These are phyloP conservation scores for Fraxinus baroniana DNA, from an alignment of 305 asterid species.

Conservation along the genomic window DNA sequence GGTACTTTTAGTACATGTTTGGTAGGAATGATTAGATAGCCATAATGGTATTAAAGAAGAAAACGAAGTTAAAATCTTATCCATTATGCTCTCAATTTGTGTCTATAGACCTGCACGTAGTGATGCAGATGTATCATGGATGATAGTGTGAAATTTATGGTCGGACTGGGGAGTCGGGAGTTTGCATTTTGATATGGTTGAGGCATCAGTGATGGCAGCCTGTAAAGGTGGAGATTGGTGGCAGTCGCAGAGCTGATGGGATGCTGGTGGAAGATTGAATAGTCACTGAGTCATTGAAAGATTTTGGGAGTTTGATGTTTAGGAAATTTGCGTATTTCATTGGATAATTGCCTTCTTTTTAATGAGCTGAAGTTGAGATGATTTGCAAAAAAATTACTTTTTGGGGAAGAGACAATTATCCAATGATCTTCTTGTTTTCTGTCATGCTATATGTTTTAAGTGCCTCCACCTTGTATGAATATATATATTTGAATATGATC, in stretches of 20 bases:
- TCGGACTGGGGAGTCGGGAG: not conserved
- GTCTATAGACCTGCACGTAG: not conserved
- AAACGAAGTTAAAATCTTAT: not conserved
- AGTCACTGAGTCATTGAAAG: not conserved
- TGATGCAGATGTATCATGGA: not conserved
- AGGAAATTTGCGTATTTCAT: not conserved
- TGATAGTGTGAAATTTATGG: not conserved
- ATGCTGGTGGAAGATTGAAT: not conserved
- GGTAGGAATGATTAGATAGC: not conserved
- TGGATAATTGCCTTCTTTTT: not conserved
- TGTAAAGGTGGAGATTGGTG: not conserved
- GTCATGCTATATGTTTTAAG: not conserved
- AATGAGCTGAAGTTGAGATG: not conserved
- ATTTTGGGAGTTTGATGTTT: not conserved
- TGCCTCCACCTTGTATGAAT: not conserved
- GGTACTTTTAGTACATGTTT: not conserved
- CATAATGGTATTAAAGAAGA: not conserved
- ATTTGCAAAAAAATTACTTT: not conserved
- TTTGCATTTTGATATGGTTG: not conserved
- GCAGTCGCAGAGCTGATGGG: not conserved
- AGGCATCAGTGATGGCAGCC: not conserved
- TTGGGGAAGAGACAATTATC: not conserved
- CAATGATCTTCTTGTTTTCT: not conserved
- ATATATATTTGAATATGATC: not conserved
- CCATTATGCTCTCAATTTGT: not conserved